Evolutionary conservation across 139 green algal species (phyloP).

Genomic region (Eudorina sp.): DNA sequence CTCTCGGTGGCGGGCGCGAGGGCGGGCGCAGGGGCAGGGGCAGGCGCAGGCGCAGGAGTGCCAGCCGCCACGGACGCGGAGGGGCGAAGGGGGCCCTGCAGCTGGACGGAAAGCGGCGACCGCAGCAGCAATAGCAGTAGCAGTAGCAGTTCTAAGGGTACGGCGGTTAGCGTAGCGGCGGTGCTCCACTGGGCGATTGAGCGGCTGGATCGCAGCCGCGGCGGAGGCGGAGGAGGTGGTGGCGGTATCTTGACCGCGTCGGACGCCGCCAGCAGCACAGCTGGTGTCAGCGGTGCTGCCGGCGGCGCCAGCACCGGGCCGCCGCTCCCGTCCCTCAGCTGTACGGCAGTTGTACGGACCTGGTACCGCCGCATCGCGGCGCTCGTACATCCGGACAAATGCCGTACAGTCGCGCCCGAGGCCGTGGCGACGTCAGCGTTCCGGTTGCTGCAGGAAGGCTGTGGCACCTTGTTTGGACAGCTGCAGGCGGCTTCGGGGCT

Average conservation of each 20-base stretch:
- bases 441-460: not conserved
- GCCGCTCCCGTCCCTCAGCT: not conserved
- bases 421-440: not conserved
- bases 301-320: not conserved
- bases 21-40: too few relatives aligned
- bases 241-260: too few relatives aligned
- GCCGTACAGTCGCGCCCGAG: slow-evolving; percentile 5
- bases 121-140: not conserved
- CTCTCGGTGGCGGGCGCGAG: too few relatives aligned
- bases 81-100: too few relatives aligned
- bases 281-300: not conserved
- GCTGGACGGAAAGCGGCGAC: too few relatives aligned
- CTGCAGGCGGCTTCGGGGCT: too few relatives aligned
- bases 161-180: not conserved
- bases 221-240: too few relatives aligned
- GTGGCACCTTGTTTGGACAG: not conserved
- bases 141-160: not conserved
- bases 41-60: too few relatives aligned
- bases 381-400: slow-evolving; percentile 37
- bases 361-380: slow-evolving; percentile 35
- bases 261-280: not conserved
- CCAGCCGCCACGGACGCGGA: too few relatives aligned
- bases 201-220: not conserved
- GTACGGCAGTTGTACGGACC: not conserved
- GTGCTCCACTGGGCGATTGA: not conserved